Base-by-base conservation (phyloP, 352 stramenopile species). In the Globisporangium middletonii region DNA sequence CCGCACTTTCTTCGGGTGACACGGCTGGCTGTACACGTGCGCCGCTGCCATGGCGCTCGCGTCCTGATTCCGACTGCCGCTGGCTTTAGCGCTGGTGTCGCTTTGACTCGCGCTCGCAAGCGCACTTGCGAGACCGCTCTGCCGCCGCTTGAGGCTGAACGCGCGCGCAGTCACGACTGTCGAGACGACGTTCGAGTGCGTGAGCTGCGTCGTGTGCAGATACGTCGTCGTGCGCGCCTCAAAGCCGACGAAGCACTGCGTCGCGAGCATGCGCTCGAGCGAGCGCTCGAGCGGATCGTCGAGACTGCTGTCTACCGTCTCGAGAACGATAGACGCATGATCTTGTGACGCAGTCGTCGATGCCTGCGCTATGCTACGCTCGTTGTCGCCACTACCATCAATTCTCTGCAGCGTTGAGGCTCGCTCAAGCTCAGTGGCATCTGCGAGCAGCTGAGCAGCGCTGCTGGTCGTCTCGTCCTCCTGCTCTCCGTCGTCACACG, bases 181-280 rank as follows among this genome's bases (percentile, higher is more conserved):
- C 9, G 79, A 85, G 37, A 87, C 71, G 53, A 88, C 73, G 52
- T 81, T 87, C 9, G 79, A 86, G 27, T 67, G 77, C 33, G 75
- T 86, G 48, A 88, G 72, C 58, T 83, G 77, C 26, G 68, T 85
- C 27, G 79, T 82, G 47, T 69, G 68, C 37, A 82, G 44, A 37
- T 66, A 72, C n/a, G 67, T 77, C 30, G 75, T 73, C 16, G 64
- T 62, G 28, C 69, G 55, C 13, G 49, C 60, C 23, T 84, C 65
- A 0, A 86, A 64, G 0, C 59, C 69, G 23, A 73, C 65, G 59
- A 88, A 86, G 38, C 75, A 64, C 6, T 30, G 57, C 11, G 59
- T 62, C 30, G 57, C 52, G 28, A 79, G 27, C 18, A 66, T 61
- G 18, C 68, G 60, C n/a, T 57, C 45, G 26, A 88, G 50, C 11